Percentiles rank a stretch among this genome's conserved stretches.
Evolutionary conservation across 768 basidiomycete genomes (phyloP).

Genomic region (Trametes gibbosa): DNA sequence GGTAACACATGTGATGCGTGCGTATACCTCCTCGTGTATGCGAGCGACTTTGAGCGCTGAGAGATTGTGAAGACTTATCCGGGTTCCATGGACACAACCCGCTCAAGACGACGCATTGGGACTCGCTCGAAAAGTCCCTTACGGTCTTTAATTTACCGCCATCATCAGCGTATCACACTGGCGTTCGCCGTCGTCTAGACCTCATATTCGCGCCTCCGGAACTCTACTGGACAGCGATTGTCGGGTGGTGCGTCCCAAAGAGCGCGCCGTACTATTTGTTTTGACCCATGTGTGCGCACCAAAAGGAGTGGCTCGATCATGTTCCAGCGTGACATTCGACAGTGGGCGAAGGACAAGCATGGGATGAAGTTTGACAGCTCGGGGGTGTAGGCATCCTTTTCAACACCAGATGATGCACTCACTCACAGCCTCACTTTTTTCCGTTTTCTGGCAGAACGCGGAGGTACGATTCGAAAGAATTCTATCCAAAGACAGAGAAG

Average conservation of each 20-base stretch:
- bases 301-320: constrained; percentile 82
- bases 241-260: constrained; percentile 64
- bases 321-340: constrained; percentile 83
- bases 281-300: too few relatives aligned
- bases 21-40: constrained; percentile 28
- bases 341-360: constrained; percentile 62
- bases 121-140: constrained; percentile 81
- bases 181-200: constrained; percentile 70
- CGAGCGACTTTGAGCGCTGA: background rate
- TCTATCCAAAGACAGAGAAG: constrained; percentile 61
- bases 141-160: constrained; percentile 71
- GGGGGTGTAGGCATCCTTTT: constrained; percentile 56
- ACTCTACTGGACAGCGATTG: constrained; percentile 83
- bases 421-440: background rate
- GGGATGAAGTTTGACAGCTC: constrained; percentile 85
- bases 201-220: constrained; percentile 76
- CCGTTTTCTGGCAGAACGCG: constrained; percentile 44
- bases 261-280: too few relatives aligned
- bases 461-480: constrained; percentile 57
- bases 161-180: constrained; percentile 31
- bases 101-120: constrained; percentile 61
- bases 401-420: too few relatives aligned
- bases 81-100: constrained; percentile 56
- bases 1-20: constrained; percentile 84
- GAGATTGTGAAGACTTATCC: constrained; percentile 48